Percentiles rank a stretch among this genome's conserved stretches.
Conservation (phyloP, 768 basidiomycete species). For the Cystoderma amianthinum region DNA sequence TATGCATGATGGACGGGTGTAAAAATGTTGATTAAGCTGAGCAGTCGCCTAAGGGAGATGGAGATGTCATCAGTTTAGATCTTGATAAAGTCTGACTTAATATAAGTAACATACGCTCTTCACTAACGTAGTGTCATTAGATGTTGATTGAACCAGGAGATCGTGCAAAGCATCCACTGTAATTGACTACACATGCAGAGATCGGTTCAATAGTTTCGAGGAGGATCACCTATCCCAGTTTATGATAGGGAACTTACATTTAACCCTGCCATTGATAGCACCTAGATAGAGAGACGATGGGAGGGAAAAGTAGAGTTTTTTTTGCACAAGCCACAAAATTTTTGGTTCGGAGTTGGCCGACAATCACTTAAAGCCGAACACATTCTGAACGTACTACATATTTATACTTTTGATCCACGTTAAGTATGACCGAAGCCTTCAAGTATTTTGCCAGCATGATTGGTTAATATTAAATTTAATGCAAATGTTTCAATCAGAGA, state of each 20-base stretch:
- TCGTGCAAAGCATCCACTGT: constrained; percentile 79
- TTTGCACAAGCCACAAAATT: constrained; percentile 29
- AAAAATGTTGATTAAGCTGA: constrained; percentile 86
- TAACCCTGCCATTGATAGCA: constrained; percentile 26
- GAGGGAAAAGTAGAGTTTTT: constrained; percentile 9
- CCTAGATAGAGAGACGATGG: constrained; percentile 17
- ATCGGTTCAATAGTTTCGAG: constrained; percentile 4
- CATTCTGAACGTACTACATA: not conserved
- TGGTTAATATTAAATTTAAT: too few relatives aligned
- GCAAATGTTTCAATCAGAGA: too few relatives aligned
- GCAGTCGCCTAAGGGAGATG: constrained; percentile 67
- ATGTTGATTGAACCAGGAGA: constrained; percentile 79
- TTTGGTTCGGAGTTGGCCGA: constrained; percentile 55
- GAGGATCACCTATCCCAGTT: too few relatives aligned
- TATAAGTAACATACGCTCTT: constrained; percentile 63
- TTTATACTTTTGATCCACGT: not conserved
- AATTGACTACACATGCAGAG: constrained; percentile 38
- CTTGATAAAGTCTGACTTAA: not conserved
- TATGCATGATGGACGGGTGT: constrained; percentile 87
- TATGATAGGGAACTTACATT: constrained; percentile 28
- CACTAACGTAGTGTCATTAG: constrained; percentile 83
- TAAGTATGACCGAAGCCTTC: too few relatives aligned
- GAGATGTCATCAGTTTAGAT: not conserved
- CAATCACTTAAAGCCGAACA: constrained; percentile 14
- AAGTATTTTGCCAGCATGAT: too few relatives aligned